Evolutionary conservation across 2,329 filamentous ascomycete species (phyloP).

Genomic region (Ilyonectria sp.): DNA sequence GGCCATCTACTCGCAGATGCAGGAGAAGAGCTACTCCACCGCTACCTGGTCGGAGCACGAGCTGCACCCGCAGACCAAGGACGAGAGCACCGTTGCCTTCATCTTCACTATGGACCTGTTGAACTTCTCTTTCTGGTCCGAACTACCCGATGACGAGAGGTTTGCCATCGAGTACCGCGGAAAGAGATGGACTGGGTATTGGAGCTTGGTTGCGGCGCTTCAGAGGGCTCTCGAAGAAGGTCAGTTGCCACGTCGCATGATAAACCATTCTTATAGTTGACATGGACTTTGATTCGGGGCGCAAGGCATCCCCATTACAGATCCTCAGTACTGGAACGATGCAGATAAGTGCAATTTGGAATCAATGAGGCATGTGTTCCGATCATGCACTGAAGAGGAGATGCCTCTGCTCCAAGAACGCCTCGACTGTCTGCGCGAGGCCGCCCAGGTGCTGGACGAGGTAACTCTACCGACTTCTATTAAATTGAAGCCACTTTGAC

Average conservation of each 20-base stretch:
- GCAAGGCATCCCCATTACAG: slow-evolving; percentile 88
- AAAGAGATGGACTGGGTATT: slow-evolving; percentile 92
- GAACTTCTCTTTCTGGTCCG: slow-evolving; percentile 98
- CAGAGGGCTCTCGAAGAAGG: slow-evolving; percentile 92
- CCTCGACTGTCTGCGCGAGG: slow-evolving; percentile 84
- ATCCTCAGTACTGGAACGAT: slow-evolving; percentile 87
- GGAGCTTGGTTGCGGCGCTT: slow-evolving; percentile 90
- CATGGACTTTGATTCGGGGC: neutral
- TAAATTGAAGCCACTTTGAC: slow-evolving; percentile 10
- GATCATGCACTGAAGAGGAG: slow-evolving; percentile 87
- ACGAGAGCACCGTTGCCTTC: slow-evolving; percentile 87
- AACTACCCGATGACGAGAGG: slow-evolving; percentile 76
- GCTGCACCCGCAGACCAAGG: slow-evolving; percentile 87
- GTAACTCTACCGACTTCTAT: slow-evolving; percentile 61
- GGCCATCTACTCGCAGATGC: slow-evolving; percentile 85
- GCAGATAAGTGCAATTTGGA: slow-evolving; percentile 83
- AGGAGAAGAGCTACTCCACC: slow-evolving; percentile 85
- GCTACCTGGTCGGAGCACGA: slow-evolving; percentile 91
- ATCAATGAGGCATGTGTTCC: slow-evolving; percentile 82
- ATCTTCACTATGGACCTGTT: slow-evolving; percentile 98
- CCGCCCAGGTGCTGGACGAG: slow-evolving; percentile 83
- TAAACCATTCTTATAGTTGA: slow-evolving; percentile 18
- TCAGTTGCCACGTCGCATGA: slow-evolving; percentile 40
- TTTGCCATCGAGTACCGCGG: slow-evolving; percentile 88
- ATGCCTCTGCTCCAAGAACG: slow-evolving; percentile 89